Evolutionary conservation across 176 grass and related monocot genomes (phyloP), one percentile per base, ranked within the genome.

Genomic region (Juncus effusus): DNA sequence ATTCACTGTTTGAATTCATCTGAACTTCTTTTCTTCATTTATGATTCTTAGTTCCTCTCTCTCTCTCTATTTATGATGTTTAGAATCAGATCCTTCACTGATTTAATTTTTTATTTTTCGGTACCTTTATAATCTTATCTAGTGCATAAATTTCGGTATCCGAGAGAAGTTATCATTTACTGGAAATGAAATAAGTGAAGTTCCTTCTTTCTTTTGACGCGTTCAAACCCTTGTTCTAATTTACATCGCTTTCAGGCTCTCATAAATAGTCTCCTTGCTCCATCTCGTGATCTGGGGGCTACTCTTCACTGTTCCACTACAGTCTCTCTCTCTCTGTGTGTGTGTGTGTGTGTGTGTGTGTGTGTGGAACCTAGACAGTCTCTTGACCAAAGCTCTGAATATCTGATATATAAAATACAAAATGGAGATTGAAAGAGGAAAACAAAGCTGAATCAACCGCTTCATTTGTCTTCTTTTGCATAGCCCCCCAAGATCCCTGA

Each of bases 381-480:
- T 16, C 65, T 40, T 74, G 77, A 55, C 68, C 79, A 69, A 50
- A 63, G 13, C 62, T 28, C 64, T 71, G 55, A 58, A 7, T 11
- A 51, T 51, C 44, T 81, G 37, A 65, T 56, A 53, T 78, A 56
- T 52, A 36, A 40, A 28, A 51, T 54, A 40, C 56, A 51, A 73
- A 28, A 7, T 19, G 35, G 54, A 62, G 44, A 61, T 38, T 41
- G 56, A 40, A 40, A 63, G 40, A 10, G 55, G 70, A 87, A 74
- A 45, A 66, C 39, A 83, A 84, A 79, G 77, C 55, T 72, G 36
- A 71, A 51, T 74, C 54, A 75, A 54, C 68, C 63, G 57, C 64
- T 72, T 72, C 72, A 41, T 65, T 76, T 80, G 54, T 67, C 84
- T 53, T 67, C 84, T 53, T 38, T 77, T 44, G 65, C 60, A 79